Evolutionary conservation across 768 basidiomycete genomes (phyloP), one percentile per base, ranked within the genome.

Genomic region (Hortiboletus flavorubellus): DNA sequence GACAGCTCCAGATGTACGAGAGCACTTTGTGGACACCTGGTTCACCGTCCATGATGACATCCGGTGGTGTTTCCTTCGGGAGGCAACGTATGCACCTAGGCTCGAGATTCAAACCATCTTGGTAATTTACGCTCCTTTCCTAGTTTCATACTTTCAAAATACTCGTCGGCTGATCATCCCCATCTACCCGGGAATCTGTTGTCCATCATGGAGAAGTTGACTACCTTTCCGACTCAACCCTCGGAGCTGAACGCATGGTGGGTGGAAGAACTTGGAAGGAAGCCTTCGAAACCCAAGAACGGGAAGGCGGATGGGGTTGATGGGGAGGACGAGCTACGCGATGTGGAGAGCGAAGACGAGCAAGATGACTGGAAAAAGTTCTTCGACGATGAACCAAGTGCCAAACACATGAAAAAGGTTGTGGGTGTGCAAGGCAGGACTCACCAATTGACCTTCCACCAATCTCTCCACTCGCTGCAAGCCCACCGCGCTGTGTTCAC

Each of bases 21-120:
- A 82, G 41, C 70, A 78, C 11, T 91, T 93, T 63, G 73, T 85
- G 51, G 79, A 80, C 45, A 85, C 80, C 14, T 94, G 87, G 85
- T 79, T 91, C 61, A 85, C 83, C 59, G 82, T 88, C 12, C 66
- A 89, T 66, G 89, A 92, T 63, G 93, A 96, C 63, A 75, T 95
- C 33, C 82, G 93, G 55, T 95, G 89, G 89, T 91, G 89, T 74
- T 93, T 93, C 75, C 78, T 96, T 34, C 80, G 87, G 41, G 89
- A 93, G 64, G 77, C 88, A 51, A 81, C 77, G 91, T 89, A 69
- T 55, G 81, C 34, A 18, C 23, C 50, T n/a, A 21, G 45, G 16
- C 18, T 53, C 38, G 40, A 42, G 40, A 46, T 43, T 31, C 10
- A 5, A 33, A 30, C 4, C 23, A 18, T 26, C 11, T 52, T 37